Evolutionary conservation across 768 basidiomycete species (phyloP), one percentile per base, ranked within the genome.

Genomic region (Pleurotus eryngii): DNA sequence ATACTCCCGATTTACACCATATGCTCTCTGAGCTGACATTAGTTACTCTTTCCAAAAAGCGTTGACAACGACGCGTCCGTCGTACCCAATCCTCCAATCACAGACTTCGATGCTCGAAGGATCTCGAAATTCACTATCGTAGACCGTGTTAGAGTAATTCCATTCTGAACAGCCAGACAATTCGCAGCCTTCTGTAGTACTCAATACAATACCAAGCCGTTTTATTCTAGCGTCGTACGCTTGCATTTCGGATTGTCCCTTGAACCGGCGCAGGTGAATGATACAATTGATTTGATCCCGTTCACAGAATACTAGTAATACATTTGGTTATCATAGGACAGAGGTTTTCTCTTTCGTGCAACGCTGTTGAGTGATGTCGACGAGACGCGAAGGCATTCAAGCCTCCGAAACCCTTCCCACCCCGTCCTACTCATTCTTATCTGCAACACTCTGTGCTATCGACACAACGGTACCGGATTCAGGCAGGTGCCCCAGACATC

Each of bases 91-190:
- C 46, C 15, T 7, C 48, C 59, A 11, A 26, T 12, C 26, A 48
- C 46, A 14, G 48, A 48, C 48, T 50, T 50, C 17, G 59, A 60
- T 20, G 48, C 46, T 18, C 56, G 59, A 24, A 56, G 59, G 30
- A 49, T 60, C 20, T 50, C 42, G 1, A 43, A 43, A 22, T 42
- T 60, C 18, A 60, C 55, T 20, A 38, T 56, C 24, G 48, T 60
- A 11, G 49, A 56, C 45, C 27, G 20, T 24, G 24, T 50, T 11
- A 17, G 39, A 24, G 37, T 18, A 12, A 56, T 57, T 22, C 55
- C 58, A 22, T 55, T 59, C 39, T 54, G n/a, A 42, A 12, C 14
- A 14, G 14, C 20, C 12, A 24, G 22, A 26, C 49, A 4, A 35
- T 11, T 4, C 24, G 24, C 24, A 24, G 24, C 24, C 24, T 24